A percentile compares a stretch with the other conserved stretches of the same genome.
Conservation (phyloP, 257 asterid genomes). For the Nicotiana sylvestris region DNA sequence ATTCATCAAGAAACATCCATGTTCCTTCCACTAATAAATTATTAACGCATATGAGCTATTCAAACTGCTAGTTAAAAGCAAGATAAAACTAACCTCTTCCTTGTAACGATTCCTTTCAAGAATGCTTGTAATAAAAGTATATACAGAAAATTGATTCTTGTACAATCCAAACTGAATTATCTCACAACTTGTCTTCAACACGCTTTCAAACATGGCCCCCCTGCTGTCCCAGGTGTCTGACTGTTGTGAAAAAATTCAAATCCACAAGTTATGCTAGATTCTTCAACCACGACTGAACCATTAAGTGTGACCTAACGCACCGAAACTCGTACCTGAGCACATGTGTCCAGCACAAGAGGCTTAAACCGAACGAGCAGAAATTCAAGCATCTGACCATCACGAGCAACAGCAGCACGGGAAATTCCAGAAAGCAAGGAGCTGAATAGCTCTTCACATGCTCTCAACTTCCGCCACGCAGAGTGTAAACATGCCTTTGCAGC, state of each 20-base stretch:
- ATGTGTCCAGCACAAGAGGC: slow-evolving; percentile 78
- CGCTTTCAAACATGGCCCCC: slow-evolving; percentile 82
- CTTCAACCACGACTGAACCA: slow-evolving; percentile 14
- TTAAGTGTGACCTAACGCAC: slow-evolving; percentile 10
- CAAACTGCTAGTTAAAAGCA: background rate
- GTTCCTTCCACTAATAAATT: background rate
- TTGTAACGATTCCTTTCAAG: slow-evolving; percentile 84
- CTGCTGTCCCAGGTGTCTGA: slow-evolving; percentile 72
- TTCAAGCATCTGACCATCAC: slow-evolving; percentile 92
- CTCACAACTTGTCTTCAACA: slow-evolving; percentile 84
- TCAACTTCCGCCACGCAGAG: slow-evolving; percentile 83
- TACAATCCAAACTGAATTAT: slow-evolving; percentile 88
- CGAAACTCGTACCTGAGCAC: slow-evolving; percentile 65
- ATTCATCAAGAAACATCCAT: background rate
- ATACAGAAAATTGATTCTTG: slow-evolving; percentile 85
- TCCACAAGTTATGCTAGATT: slow-evolving; percentile 18
- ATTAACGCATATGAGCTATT: background rate
- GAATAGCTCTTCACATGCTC: slow-evolving; percentile 93
- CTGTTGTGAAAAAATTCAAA: slow-evolving; percentile 35
- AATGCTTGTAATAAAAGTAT: slow-evolving; percentile 86
- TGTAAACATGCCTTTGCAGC: slow-evolving; percentile 82
- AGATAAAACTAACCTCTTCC: slow-evolving; percentile 58
- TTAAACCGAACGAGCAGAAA: slow-evolving; percentile 84
- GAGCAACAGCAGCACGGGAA: slow-evolving; percentile 74
- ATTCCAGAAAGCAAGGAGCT: slow-evolving; percentile 82